phyloP scores from a whole-genome alignment of 768 basidiomycete species.

The Tricholoma sp. region DNA sequence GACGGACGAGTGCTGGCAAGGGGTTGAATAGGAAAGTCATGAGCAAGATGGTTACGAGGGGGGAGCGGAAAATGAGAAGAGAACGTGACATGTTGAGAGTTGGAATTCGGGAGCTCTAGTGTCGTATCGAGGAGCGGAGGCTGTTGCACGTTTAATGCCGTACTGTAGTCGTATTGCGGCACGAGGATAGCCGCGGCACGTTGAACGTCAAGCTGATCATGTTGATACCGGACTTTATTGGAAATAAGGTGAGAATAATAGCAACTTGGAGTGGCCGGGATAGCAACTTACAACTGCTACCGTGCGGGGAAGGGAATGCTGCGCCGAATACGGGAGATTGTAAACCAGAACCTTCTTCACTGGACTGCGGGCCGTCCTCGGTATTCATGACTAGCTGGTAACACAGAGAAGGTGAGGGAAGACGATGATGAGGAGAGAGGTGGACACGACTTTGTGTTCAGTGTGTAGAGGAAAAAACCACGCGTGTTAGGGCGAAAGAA shows the following conservation, averaged over 20 bases:
- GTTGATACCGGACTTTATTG: conserved; percentile 69
- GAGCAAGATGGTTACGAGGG: conserved; percentile 41
- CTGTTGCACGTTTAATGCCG: conserved; percentile 39
- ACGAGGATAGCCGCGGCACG: conserved; percentile 43
- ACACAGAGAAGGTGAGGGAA: conserved; percentile 54
- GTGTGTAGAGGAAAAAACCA: conserved; percentile 35
- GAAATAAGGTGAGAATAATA: conserved; percentile 32
- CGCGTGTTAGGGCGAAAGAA: conserved; percentile 39
- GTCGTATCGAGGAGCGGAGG: conserved; percentile 43
- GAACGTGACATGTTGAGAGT: conserved; percentile 36
- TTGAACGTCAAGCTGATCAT: conserved; percentile 43
- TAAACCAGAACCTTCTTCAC: conserved; percentile 71
- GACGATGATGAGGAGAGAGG: conserved; percentile 23
- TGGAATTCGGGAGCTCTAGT: conserved; percentile 39
- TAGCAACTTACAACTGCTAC: conserved; percentile 52
- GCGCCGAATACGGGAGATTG: conserved; percentile 65
- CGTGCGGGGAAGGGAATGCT: conserved; percentile 39
- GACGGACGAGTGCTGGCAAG: conserved; percentile 38
- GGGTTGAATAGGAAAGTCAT: conserved; percentile 38
- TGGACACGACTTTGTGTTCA: conserved; percentile 14
- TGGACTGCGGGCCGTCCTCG: conserved; percentile 67
- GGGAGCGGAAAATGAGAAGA: conserved; percentile 36
- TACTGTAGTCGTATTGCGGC: conserved; percentile 47
- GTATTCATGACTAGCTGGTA: conserved; percentile 44
- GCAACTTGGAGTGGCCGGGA: conserved; percentile 38